Evolutionary conservation across 225 moss, liverwort and hornwort species (phyloP), one percentile per base, ranked within the genome.

Genomic region (Polytrichum formosum): DNA sequence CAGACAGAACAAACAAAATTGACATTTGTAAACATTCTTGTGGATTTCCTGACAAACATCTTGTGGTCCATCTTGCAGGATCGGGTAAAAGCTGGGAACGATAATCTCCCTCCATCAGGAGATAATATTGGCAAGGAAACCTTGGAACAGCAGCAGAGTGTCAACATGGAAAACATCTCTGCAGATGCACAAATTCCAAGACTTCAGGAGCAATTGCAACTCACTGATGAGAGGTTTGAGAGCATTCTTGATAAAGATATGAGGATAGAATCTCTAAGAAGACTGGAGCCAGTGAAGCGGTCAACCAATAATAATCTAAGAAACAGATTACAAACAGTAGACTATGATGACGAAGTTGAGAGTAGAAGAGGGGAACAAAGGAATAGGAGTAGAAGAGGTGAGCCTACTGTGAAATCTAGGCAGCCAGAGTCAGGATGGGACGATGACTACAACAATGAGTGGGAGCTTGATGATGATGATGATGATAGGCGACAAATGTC

Each of bases 171-270:
- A n/a, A 59, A 54, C 17, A 63, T 35, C 31, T 73, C 78, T 76
- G 55, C 77, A 31, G 74, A 80, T 55, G 33, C 78, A 6, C 73
- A 58, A 58, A 60, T 26, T 69, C 75, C 68, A 23, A 61, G 74
- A 74, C 81, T 65, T 61, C 79, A 72, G 78, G 68, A 72, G 21
- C 27, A 76, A 72, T 61, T 74, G 55, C 77, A 75, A 72, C 79
- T 87, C 56, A 79, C 78, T 68, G 81, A 87, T 62, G 79, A 81
- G 67, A 83, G 79, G 66, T 73, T 74, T 70, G 77, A 77, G 65
- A 70, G 61, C 30, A 72, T 65, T 56, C 58, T 73, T 18, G 76
- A 79, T 25, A 75, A 81, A 18, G 87, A 87, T 64, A 69, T 74
- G 46, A 81, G 74, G 72, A 55, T 84, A 72, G 76, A 81, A 74